phyloP scores from a whole-genome alignment of 2,329 filamentous ascomycete genomes.

The Exserohilum turcica region DNA sequence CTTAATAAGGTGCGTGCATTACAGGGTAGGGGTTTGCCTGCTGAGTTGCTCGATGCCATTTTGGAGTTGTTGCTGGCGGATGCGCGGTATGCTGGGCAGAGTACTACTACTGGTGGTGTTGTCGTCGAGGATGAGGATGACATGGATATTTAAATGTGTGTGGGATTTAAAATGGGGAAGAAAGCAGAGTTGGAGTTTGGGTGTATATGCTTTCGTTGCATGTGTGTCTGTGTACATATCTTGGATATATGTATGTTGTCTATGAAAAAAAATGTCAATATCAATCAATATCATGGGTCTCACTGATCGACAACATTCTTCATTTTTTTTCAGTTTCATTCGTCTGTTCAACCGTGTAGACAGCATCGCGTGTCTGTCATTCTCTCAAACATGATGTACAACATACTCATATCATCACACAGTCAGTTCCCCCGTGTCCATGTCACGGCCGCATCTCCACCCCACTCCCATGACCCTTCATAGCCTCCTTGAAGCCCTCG shows the following conservation, averaged over 20 bases:
- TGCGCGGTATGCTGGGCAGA: slow-evolving; percentile 33
- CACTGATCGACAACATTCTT: not conserved
- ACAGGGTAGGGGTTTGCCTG: slow-evolving; percentile 32
- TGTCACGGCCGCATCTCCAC: slow-evolving; percentile 31
- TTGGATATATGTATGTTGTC: not conserved
- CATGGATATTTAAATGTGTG: too few relatives aligned
- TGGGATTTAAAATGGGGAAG: not conserved
- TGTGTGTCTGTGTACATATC: not conserved
- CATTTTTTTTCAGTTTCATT: too few relatives aligned
- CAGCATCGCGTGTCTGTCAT: too few relatives aligned
- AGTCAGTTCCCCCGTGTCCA: too few relatives aligned
- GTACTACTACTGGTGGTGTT: not conserved
- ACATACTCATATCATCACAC: too few relatives aligned
- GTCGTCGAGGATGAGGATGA: not conserved
- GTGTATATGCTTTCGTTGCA: not conserved
- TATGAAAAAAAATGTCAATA: too few relatives aligned
- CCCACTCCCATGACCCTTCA: slow-evolving; percentile 32
- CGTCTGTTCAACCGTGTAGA: too few relatives aligned
- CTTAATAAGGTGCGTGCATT: slow-evolving; percentile 38
- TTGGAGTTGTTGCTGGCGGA: slow-evolving; percentile 45
- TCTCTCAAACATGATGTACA: too few relatives aligned
- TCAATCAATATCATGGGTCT: too few relatives aligned
- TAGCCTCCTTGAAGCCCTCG: slow-evolving; percentile 39
- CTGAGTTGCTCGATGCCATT: slow-evolving; percentile 40
- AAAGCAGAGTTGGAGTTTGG: not conserved